A percentile compares a stretch with the other conserved stretches of the same genome.
Evolutionary conservation across 257 asterid species (phyloP).

Genomic region (Gentiana straminea): DNA sequence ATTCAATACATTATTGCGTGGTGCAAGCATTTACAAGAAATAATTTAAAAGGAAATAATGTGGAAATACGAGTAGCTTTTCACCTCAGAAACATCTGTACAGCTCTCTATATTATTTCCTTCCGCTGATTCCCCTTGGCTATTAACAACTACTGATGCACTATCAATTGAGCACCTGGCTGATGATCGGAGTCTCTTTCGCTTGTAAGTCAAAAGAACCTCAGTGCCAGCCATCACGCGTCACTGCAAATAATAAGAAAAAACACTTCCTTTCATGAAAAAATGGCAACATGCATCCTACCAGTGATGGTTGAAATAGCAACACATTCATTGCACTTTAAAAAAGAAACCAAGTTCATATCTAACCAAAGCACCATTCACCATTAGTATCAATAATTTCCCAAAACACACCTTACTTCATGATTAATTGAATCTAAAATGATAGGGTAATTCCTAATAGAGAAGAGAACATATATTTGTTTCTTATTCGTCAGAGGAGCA

Average conservation of each 20-base stretch:
- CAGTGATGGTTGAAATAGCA: too few species aligned
- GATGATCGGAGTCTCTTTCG: constrained; percentile 33
- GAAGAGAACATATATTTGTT: too few species aligned
- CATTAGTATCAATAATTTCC: too few species aligned
- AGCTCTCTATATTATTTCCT: constrained; percentile 20
- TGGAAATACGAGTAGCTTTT: constrained; percentile 11
- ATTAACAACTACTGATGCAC: constrained; percentile 8
- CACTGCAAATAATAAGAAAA: constrained; percentile 6
- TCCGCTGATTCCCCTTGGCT: constrained; percentile 21
- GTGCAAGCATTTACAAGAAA: too few species aligned
- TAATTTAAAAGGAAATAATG: constrained; percentile 2
- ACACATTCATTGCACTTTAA: too few species aligned
- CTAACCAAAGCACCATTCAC: too few species aligned
- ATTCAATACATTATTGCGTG: too few species aligned
- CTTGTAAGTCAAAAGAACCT: constrained; percentile 57
- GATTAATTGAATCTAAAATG: too few species aligned
- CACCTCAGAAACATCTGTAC: constrained; percentile 33
- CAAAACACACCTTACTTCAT: too few species aligned
- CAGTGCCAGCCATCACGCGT: constrained; percentile 32
- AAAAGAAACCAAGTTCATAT: too few species aligned
- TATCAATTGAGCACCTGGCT: constrained; percentile 12
- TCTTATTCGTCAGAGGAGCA: too few species aligned
- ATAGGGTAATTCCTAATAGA: too few species aligned
- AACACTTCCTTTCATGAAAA: not conserved
- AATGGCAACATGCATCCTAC: not conserved